Percentiles rank a stretch among this genome's conserved stretches.
Conservation (phyloP, 345 rosid genomes). For the Rhodamnia argentea region DNA sequence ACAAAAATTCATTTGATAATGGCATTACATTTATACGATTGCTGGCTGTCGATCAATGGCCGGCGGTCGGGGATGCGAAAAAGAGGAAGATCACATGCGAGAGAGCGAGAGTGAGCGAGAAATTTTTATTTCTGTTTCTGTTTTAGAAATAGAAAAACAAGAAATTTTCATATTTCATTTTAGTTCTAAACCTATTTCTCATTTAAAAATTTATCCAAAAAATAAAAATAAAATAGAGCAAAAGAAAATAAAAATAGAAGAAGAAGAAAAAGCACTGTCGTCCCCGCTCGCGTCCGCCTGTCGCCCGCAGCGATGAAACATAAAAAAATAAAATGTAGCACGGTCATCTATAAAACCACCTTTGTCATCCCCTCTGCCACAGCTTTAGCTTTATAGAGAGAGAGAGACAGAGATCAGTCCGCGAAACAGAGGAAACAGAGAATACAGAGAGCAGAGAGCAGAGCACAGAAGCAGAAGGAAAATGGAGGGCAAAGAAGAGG, state of each 20-base stretch:
- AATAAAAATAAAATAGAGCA: not conserved
- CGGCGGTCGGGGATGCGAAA: too few species aligned
- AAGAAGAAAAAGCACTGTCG: not conserved
- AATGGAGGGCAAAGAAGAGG: constrained; percentile 71
- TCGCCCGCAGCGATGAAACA: not conserved
- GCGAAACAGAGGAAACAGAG: not conserved
- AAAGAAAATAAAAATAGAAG: not conserved
- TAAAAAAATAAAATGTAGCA: not conserved
- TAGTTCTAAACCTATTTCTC: too few species aligned
- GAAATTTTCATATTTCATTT: too few species aligned
- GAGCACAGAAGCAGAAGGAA: not conserved
- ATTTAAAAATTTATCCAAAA: too few species aligned
- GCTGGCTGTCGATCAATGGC: too few species aligned
- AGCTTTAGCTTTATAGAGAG: not conserved
- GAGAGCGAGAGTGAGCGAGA: too few species aligned
- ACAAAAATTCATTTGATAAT: too few species aligned
- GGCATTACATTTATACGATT: too few species aligned
- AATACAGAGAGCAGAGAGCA: not conserved
- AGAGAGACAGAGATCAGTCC: not conserved
- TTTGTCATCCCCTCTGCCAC: not conserved
- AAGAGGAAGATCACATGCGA: too few species aligned
- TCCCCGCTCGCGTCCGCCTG: not conserved
- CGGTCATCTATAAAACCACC: not conserved
- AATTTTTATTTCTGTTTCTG: too few species aligned
- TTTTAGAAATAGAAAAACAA: too few species aligned